Conservation (phyloP, 768 basidiomycete species). For the Suillus subalutaceus region DNA sequence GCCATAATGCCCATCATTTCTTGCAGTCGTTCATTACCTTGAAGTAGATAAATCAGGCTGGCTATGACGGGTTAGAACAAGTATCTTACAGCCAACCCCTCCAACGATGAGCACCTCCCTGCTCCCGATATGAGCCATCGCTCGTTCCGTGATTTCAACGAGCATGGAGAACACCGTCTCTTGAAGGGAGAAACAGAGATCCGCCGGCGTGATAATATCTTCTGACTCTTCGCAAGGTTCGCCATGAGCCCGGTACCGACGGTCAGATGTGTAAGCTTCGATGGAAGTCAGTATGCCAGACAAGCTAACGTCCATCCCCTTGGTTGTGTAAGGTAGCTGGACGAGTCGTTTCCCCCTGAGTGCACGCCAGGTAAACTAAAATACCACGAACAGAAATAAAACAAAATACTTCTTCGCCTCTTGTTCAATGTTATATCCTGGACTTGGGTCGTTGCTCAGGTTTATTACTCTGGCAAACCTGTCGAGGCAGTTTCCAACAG, state of each 20-base stretch:
- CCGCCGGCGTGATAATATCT: conserved; percentile 90
- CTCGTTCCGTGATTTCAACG: conserved; percentile 97
- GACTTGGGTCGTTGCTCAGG: conserved; percentile 92
- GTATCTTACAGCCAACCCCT: conserved; percentile 93
- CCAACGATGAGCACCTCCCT: conserved; percentile 97
- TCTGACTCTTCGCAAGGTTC: conserved; percentile 40
- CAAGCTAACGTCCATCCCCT: conserved; percentile 97
- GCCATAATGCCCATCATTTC: conserved; percentile 99
- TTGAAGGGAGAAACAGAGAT: conserved; percentile 95
- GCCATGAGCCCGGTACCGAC: conserved; percentile 67
- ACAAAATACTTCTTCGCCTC: conserved; percentile 79
- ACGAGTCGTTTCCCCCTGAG: conserved; percentile 81
- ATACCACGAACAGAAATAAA: conserved; percentile 7
- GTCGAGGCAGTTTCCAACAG: conserved; percentile 98
- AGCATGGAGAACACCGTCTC: conserved; percentile 98
- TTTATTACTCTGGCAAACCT: conserved; percentile 95
- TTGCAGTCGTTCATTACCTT: conserved; percentile 91
- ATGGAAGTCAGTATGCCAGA: conserved; percentile 91
- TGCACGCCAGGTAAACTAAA: conserved; percentile 8
- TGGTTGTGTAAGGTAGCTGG: conserved; percentile 90
- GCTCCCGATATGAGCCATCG: conserved; percentile 98
- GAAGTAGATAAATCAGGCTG: not conserved
- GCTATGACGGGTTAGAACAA: not conserved
- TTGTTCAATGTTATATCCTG: conserved; percentile 97
- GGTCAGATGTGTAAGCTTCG: conserved; percentile 87